Evolutionary conservation across 2,329 filamentous ascomycete genomes (phyloP).

Genomic region (Trichophyton equinum): DNA sequence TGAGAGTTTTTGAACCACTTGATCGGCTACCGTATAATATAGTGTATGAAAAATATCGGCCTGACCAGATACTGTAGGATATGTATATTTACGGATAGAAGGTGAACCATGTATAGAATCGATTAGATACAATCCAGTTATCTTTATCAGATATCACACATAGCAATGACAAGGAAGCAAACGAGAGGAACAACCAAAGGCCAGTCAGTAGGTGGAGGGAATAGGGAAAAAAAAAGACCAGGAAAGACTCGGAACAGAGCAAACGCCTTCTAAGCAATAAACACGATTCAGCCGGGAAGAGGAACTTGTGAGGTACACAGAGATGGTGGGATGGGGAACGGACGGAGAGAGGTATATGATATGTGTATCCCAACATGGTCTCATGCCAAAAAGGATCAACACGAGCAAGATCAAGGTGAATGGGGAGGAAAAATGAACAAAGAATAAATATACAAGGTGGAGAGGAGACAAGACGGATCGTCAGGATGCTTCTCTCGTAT

Average conservation of each 20-base stretch:
- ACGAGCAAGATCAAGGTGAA: slow-evolving; percentile 5
- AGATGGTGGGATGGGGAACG: slow-evolving; percentile 6
- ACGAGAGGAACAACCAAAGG: neutral
- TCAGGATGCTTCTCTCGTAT: slow-evolving; percentile 6
- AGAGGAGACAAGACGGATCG: slow-evolving; percentile 1
- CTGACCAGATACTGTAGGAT: neutral
- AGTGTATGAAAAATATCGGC: no score
- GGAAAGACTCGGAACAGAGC: neutral
- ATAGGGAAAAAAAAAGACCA: neutral
- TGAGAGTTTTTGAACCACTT: neutral
- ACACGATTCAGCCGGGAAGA: neutral
- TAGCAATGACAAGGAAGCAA: neutral
- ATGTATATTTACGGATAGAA: neutral
- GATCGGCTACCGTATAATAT: neutral
- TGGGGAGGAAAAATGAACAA: neutral
- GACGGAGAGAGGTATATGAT: slow-evolving; percentile 3
- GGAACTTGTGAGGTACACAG: slow-evolving; percentile 7
- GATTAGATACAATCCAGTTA: slow-evolving; percentile 1
- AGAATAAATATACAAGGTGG: slow-evolving; percentile 4
- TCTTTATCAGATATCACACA: neutral
- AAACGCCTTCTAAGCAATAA: neutral
- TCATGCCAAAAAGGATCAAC: slow-evolving; percentile 3
- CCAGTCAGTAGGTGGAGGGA: neutral
- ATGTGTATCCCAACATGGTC: slow-evolving; percentile 1
- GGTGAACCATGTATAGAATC: neutral